A percentile compares a stretch with the other conserved stretches of the same genome.
Conservation (phyloP, 306 rosid species). For the Comarum palustre region DNA sequence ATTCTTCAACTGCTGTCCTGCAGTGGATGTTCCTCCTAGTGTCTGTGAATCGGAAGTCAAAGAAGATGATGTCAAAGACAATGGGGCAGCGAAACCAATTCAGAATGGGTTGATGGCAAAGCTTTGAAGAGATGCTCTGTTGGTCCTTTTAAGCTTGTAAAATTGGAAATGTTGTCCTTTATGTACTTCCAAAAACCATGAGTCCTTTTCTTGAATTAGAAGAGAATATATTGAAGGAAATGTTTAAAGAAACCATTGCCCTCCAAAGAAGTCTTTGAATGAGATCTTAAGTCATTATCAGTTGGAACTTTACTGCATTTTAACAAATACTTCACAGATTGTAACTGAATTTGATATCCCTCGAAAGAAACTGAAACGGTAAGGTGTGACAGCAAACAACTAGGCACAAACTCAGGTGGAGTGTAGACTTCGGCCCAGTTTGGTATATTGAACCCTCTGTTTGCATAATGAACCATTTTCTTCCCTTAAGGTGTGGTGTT, state of each 20-base stretch:
- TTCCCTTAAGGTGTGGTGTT: no score
- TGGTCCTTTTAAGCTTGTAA: not conserved
- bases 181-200: not conserved
- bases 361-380: no score
- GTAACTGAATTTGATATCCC: no score
- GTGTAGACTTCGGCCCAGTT: no score
- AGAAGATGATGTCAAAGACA: constrained; percentile 33
- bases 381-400: no score
- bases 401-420: no score
- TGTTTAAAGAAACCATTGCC: not conserved
- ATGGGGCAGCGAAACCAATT: constrained; percentile 27
- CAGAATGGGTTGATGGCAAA: constrained; percentile 42
- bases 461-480: no score
- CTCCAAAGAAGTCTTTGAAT: no score
- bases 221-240: not conserved
- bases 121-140: constrained; percentile 24
- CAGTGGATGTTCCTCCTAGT: constrained; percentile 64
- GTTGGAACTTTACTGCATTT: no score
- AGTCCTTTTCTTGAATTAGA: not conserved
- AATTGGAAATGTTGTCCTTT: not conserved
- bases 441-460: no score
- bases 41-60: constrained; percentile 56
- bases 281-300: no score
- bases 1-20: constrained; percentile 90
- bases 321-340: no score